Conservation (phyloP, 345 rosid genomes). For the Ailanthus altissimus region DNA sequence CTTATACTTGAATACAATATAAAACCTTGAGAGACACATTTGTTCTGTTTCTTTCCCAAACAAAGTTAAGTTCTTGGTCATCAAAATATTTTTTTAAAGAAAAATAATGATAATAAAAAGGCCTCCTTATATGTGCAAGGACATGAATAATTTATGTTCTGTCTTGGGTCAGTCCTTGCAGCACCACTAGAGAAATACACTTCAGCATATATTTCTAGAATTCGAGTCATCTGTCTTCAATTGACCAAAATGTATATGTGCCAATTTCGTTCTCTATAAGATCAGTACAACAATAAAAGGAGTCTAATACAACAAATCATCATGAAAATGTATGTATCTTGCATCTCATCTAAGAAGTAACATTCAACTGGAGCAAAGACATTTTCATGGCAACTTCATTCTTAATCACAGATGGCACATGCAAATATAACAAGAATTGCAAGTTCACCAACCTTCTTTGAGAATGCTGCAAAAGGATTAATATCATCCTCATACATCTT, state of each 20-base stretch:
- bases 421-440: constrained; percentile 5
- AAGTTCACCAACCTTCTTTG: constrained; percentile 65
- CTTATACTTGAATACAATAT: neutral
- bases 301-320: neutral
- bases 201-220: neutral
- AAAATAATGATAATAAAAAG: neutral
- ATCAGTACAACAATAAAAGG: neutral
- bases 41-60: neutral
- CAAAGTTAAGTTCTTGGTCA: no score
- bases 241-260: neutral
- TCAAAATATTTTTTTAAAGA: neutral
- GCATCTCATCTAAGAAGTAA: neutral
- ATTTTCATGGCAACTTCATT: neutral
- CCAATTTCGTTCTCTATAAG: neutral
- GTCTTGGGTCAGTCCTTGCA: neutral
- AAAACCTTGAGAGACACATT: neutral
- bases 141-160: neutral
- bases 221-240: neutral
- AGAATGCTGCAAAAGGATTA: constrained; percentile 98
- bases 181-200: neutral
- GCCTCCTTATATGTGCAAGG: neutral
- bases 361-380: neutral
- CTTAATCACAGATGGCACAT: neutral
- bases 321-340: neutral
- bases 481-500: constrained; percentile 97